phyloP scores from a whole-genome alignment of 2,329 filamentous ascomycete genomes.

The Elsinoe fawcettii region DNA sequence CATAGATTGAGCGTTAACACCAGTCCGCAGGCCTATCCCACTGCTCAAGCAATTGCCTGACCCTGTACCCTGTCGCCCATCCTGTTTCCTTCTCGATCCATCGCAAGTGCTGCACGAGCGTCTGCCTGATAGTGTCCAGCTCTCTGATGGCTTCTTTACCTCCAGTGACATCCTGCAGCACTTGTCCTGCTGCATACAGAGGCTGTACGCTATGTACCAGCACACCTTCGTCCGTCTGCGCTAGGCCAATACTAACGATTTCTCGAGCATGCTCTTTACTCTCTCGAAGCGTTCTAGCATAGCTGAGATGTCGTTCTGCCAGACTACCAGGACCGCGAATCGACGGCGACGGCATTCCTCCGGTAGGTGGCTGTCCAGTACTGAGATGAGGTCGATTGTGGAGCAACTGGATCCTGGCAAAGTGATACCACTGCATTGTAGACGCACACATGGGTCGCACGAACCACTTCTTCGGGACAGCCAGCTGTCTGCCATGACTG shows the following conservation, averaged over 20 bases:
- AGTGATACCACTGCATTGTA: slow-evolving; percentile 59
- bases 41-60: slow-evolving; percentile 45
- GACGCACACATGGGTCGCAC: slow-evolving; percentile 56
- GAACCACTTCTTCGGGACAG: slow-evolving; percentile 52
- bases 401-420: slow-evolving; percentile 54
- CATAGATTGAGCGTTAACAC: no score
- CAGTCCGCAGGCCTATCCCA: slow-evolving; percentile 27
- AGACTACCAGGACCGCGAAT: slow-evolving; percentile 43
- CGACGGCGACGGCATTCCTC: background rate
- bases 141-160: slow-evolving; percentile 21
- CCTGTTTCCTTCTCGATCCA: slow-evolving; percentile 57
- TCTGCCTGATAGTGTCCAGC: slow-evolving; percentile 42
- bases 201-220: slow-evolving; percentile 53
- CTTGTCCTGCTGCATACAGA: slow-evolving; percentile 56
- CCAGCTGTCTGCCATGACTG: background rate
- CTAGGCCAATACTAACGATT: slow-evolving; percentile 54
- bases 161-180: slow-evolving; percentile 41
- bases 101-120: slow-evolving; percentile 48
- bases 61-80: slow-evolving; percentile 56
- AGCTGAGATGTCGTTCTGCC: slow-evolving; percentile 47
- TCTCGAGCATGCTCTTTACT: slow-evolving; percentile 52
- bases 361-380: slow-evolving; percentile 26
- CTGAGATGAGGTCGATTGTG: slow-evolving; percentile 54
- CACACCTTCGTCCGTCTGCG: slow-evolving; percentile 48
- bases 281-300: slow-evolving; percentile 49